phyloP scores from a whole-genome alignment of 1,284 basidiomycete species.

The Cryptococcus sp. region DNA sequence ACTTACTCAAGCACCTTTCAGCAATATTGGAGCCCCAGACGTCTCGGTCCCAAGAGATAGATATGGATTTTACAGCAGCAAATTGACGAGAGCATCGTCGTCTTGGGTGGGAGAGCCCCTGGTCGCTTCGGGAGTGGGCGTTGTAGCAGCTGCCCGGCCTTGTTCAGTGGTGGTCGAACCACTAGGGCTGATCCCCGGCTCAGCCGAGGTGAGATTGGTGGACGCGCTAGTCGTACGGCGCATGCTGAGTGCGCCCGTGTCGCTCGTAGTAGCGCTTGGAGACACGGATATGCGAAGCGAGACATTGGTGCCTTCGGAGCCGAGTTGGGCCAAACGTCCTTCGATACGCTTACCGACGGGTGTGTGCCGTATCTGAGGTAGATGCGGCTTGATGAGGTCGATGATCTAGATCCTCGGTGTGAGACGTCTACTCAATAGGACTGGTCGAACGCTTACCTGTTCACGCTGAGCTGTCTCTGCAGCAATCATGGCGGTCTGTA shows the following conservation, averaged over 20 bases:
- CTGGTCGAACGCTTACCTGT: constrained; percentile 14
- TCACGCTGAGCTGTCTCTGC: constrained; percentile 39
- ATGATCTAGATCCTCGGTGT: constrained; percentile 29
- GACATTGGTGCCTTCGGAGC: constrained; percentile 14
- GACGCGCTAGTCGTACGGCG: constrained; percentile 11
- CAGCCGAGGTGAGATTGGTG: constrained; percentile 15
- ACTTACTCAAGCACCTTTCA: too few species aligned
- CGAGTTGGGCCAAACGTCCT: constrained; percentile 29
- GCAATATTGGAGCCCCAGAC: too few species aligned
- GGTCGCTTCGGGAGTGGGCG: too few species aligned
- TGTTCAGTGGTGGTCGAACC: background rate
- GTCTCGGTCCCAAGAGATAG: too few species aligned
- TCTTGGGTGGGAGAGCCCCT: too few species aligned
- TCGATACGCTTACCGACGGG: constrained; percentile 48
- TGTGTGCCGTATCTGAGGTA: constrained; percentile 41
- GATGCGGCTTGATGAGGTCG: constrained; percentile 34
- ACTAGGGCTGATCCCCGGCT: constrained; percentile 1
- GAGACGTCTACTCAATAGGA: background rate
- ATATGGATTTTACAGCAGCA: too few species aligned
- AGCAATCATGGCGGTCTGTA: constrained; percentile 36
- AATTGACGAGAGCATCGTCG: too few species aligned
- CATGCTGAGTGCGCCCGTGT: constrained; percentile 11
- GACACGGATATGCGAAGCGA: constrained; percentile 11
- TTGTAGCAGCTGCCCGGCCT: background rate
- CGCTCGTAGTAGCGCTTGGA: constrained; percentile 7